A percentile compares a stretch with the other conserved stretches of the same genome.
Conservation (phyloP, 192 early-diverging fungal genomes). For the Linnemannia exigua region DNA sequence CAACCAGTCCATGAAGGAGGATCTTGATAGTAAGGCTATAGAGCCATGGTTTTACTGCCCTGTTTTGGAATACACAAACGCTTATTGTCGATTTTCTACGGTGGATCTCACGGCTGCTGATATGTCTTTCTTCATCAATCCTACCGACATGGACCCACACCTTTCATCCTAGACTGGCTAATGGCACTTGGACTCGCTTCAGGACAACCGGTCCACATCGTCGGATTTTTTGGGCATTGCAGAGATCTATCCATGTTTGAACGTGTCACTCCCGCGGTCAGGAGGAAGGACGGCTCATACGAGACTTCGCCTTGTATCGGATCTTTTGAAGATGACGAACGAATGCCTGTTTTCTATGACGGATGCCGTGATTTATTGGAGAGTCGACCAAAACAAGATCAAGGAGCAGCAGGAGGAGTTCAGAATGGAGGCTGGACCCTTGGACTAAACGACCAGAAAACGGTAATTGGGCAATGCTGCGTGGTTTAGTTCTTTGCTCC, state of each 20-base stretch:
- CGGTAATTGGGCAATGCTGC: slow-evolving; percentile 3
- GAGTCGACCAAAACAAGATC: background rate
- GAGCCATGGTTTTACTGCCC: background rate
- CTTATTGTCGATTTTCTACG: too few species aligned
- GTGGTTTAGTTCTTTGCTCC: background rate
- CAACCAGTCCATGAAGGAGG: slow-evolving; percentile 50
- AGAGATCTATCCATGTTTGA: slow-evolving; percentile 36
- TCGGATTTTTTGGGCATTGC: slow-evolving; percentile 41
- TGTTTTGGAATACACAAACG: too few species aligned
- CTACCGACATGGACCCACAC: background rate
- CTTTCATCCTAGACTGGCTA: slow-evolving; percentile 24
- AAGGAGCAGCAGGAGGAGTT: background rate
- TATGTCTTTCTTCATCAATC: background rate
- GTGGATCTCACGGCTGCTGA: too few species aligned
- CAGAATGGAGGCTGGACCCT: slow-evolving; percentile 12
- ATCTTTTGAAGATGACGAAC: slow-evolving; percentile 10
- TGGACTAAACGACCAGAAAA: slow-evolving; percentile 2
- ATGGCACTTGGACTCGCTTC: slow-evolving; percentile 22
- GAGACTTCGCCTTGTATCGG: background rate
- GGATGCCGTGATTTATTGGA: background rate
- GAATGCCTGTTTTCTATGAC: background rate
- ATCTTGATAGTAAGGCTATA: slow-evolving; percentile 35
- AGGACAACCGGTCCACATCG: slow-evolving; percentile 21
- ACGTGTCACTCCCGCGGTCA: background rate
- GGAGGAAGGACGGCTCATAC: background rate